Evolutionary conservation across 257 asterid species (phyloP), one percentile per base, ranked within the genome.

Genomic region (Fraxinus anomala): DNA sequence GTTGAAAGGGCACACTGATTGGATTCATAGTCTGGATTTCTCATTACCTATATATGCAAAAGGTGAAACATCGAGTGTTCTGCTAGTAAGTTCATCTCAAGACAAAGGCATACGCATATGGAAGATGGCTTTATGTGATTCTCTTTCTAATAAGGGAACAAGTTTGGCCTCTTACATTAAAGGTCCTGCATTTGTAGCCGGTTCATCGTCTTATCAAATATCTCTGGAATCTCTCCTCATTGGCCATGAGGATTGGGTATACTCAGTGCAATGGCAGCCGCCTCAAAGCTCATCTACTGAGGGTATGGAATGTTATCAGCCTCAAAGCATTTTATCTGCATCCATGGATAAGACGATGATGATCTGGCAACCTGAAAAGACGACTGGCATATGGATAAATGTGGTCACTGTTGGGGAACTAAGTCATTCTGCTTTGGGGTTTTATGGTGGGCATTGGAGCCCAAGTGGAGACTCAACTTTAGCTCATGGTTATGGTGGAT

Each of bases 321-420:
- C 97, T 63, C 98, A 89, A 80, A 90, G 97, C 88, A 84, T 95
- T 82, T 89, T 95, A 80, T 95, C 99, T 67, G 90, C 98, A 61
- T 95, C 99, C 63, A 95, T 93, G 99, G 99, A 95, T 82, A 95
- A 93, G 89, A 95, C 99, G 74, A 95, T 95, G 99, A 90, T 93
- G 99, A 88, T 93, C 78, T 95, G 99, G 99, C 88, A 91, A 85
- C 99, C 99, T 2, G 99, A 95, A 80, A 95, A 88, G 91, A 88
- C 92, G 37, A 90, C 91, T 76, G 98, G 99, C 81, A 90, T 95
- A 79, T 95, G 99, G 99, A 93, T 93, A 81, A 95, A 95, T 79
- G 90, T 95, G 85, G 99, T 95, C 73, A 90, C 98, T 23, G 99
- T 95, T 61, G 99, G 99, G 71, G 99, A 93, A 84, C 82, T 93